These are phyloP conservation scores for Psophocarpus tetragonolobus DNA, from an alignment of 306 rosid genomes.

Conservation along the genomic window DNA sequence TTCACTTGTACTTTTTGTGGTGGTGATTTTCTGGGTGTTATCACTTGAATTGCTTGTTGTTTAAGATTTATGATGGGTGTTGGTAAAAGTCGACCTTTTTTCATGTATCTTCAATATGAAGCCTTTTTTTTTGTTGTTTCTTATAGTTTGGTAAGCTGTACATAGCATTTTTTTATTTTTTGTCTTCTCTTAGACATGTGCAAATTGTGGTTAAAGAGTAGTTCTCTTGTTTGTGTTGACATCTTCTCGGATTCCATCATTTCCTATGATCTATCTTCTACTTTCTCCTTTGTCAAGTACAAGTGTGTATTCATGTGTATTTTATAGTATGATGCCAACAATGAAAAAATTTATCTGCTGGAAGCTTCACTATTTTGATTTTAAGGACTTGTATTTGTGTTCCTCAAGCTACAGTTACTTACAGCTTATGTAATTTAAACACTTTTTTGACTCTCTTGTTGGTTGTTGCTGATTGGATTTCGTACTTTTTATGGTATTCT, in stretches of 20 bases:
- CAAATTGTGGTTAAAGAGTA: constrained; percentile 40
- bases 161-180: constrained; percentile 37
- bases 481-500: constrained; percentile 30
- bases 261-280: constrained; percentile 31
- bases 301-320: constrained; percentile 12
- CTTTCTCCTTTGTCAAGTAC: constrained; percentile 20
- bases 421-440: constrained; percentile 8
- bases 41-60: constrained; percentile 54
- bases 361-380: constrained; percentile 21
- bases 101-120: constrained; percentile 55
- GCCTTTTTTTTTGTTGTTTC: constrained; percentile 47
- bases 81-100: constrained; percentile 63
- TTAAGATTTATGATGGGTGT: constrained; percentile 69
- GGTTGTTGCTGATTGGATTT: constrained; percentile 29
- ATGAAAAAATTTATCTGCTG: constrained; percentile 22
- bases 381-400: constrained; percentile 20
- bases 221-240: constrained; percentile 37
- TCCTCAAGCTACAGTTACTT: constrained; percentile 9
- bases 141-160: constrained; percentile 66
- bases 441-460: constrained; percentile 22
- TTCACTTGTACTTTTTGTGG: neutral
- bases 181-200: constrained; percentile 39
- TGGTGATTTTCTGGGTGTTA: constrained; percentile 33
- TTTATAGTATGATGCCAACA: constrained; percentile 23
- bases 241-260: constrained; percentile 30